Evolutionary conservation across 192 early-diverging fungal species (phyloP), one percentile per base, ranked within the genome.

Genomic region (Gonapodya prolifera): DNA sequence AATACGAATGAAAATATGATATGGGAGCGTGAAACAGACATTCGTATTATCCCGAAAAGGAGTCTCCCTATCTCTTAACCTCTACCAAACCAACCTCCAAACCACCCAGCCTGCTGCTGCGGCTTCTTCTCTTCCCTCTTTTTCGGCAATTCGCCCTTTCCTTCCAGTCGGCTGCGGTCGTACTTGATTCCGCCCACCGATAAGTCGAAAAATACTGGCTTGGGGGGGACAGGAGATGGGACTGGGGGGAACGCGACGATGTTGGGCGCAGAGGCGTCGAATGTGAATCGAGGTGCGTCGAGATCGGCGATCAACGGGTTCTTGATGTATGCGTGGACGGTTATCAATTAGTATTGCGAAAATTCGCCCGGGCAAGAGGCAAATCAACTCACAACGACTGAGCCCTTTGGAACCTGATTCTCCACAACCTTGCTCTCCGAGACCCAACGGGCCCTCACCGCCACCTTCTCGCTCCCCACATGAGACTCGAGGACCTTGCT

Each of bases 171-270:
- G 45, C 8, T 16, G 8, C 45, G 45, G 45, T 61, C 45, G 75
- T 87, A 93, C 32, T 91, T 84, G 70, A 94, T 83, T 34, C 86
- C 83, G 80, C 89, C 91, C 79, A 83, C 89, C 1, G 92, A 91
- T 35, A 94, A 82, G 78, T 94, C 93, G 85, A 92, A 92, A 78
- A 92, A 92, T 34, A 94, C 77, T 0, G 93, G 93, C 80, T 94
- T 94, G 31, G 84, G 84, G 0, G 91, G 85, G 69, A 92, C 87
- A 29, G 91, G 85, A 69, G 35, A 70, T 0, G 17, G 28, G 1
- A 45, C 0, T 2, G 93, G 92, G 8, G 92, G 91, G 75, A 93
- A 89, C n/a, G 86, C 84, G 61, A 91, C 83, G 35, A 94, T 80
- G 77, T 87, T 83, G 29, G 90, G 86, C 34, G 83, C 82, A 1